Conservation (phyloP, 1,284 basidiomycete species). For the Rhodotorula sp. region DNA sequence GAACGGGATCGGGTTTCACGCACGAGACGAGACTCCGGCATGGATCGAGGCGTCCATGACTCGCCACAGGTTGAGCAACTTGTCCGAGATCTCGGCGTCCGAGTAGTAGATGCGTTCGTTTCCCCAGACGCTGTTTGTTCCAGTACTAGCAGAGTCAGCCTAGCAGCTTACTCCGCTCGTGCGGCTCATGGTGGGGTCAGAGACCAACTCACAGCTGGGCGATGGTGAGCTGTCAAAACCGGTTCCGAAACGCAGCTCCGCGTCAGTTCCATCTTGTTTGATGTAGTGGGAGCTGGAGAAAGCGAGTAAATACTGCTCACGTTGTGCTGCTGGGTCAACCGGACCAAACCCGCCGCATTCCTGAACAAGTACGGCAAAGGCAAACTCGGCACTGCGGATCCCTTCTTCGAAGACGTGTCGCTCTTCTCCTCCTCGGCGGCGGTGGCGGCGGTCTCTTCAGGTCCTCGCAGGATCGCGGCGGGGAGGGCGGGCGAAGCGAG, state of each 20-base stretch:
- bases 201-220: conserved; percentile 57
- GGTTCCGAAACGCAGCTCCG: too few species aligned
- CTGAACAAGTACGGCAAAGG: conserved; percentile 70
- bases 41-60: conserved; percentile 95
- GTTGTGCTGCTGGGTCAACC: conserved; percentile 77
- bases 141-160: not conserved
- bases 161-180: not conserved
- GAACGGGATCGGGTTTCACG: not conserved
- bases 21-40: conserved; percentile 71
- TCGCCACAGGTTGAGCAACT: conserved; percentile 58
- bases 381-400: conserved; percentile 53
- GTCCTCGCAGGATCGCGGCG: not conserved
- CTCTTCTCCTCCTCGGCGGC: not conserved
- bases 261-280: not conserved
- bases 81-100: conserved; percentile 70
- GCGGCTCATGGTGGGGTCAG: not conserved
- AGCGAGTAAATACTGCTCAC: conserved; percentile 52
- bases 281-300: not conserved
- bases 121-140: conserved; percentile 73
- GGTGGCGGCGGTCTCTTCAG: not conserved
- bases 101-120: conserved; percentile 82
- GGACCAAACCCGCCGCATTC: conserved; percentile 72
- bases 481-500: conserved; percentile 2
- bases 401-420: not conserved
- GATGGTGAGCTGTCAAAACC: conserved; percentile 63